Base-by-base conservation (phyloP, 2,329 filamentous ascomycete genomes). In the Colletotrichum sp. region DNA sequence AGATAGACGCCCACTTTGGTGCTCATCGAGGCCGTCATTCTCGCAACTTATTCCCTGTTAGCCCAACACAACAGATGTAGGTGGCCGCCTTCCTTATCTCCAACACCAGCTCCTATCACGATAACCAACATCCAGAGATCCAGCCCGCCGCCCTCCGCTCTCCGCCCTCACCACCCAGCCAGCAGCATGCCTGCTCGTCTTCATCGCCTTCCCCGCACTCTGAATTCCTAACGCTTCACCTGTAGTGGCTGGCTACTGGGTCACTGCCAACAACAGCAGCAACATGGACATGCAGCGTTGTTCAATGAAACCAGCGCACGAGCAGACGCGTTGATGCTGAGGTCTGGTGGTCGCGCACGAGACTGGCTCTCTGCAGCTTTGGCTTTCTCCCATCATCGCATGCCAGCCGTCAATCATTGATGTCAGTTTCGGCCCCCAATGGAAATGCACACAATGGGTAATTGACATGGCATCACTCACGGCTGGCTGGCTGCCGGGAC, bases 301-400 rank as follows among this genome's bases (percentile, higher is more conserved):
- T 26, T 22, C 44, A 48, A 30, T 57, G 69, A 75, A 72, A 75
- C 72, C n/a, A 68, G 32, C 24, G 69, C 63, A 36, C 63, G 55
- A 57, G 55, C 69, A 48, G 39, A 60, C 28, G 26, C 26, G 39
- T 28, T 24, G 64, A 39, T 72, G 26, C 44, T 57, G 36, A 63
- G 24, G 69, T 22, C 30, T 57, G 69, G 9, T 26, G 44, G 24
- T 39, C 71, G 57, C 32, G 66, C 62, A 63, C 26, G 69, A 63
- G 8, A 30, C 55, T 16, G 44, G 48, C 44, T 16, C 22, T 55
- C n/a, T 48, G 28, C 13, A n/a, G 26, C 48, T 30, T 57, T 55
- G n/a, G 65, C 65, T 60, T 59, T 24, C 30, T 68, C n/a, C 15
- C 44, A 68, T 52, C 66, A 60, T n/a, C 26, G 32, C 52, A 22